phyloP scores from a whole-genome alignment of 257 asterid species.

The Fraxinus quadrangulata region DNA sequence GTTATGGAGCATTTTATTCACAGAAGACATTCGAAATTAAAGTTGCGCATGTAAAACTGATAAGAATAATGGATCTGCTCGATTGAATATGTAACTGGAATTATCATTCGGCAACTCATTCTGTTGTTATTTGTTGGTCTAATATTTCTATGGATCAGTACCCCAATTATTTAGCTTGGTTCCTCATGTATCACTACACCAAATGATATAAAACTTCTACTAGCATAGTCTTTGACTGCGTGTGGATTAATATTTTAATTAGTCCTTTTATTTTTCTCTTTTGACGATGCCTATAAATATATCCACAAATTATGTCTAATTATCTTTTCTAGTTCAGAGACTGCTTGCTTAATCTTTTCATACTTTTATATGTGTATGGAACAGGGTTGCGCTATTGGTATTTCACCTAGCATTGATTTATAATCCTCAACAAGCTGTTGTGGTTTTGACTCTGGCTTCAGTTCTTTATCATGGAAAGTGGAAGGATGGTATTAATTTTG shows the following conservation, averaged over 20 bases:
- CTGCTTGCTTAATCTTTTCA: conserved; percentile 19
- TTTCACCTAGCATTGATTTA: conserved; percentile 64
- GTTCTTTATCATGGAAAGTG: conserved; percentile 69
- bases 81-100: conserved; percentile 16
- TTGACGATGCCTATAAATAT: conserved; percentile 10
- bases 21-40: background rate
- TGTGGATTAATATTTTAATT: background rate
- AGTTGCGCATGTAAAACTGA: background rate
- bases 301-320: conserved; percentile 12
- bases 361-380: conserved; percentile 29
- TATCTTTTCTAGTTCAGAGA: conserved; percentile 23
- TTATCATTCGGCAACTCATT: background rate
- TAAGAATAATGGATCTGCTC: conserved; percentile 13
- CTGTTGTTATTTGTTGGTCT: background rate
- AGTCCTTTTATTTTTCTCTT: background rate
- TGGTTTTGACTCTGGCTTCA: conserved; percentile 79
- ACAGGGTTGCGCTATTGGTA: conserved; percentile 82
- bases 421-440: conserved; percentile 64
- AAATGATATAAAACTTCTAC: background rate
- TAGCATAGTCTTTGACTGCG: conserved; percentile 13
- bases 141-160: background rate
- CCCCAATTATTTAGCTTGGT: conserved; percentile 12
- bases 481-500: conserved; percentile 61
- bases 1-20: background rate
- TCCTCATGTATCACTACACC: conserved; percentile 9